phyloP scores from a whole-genome alignment of 192 early-diverging fungal genomes.

The Tieghemiomyces parasiticus region DNA sequence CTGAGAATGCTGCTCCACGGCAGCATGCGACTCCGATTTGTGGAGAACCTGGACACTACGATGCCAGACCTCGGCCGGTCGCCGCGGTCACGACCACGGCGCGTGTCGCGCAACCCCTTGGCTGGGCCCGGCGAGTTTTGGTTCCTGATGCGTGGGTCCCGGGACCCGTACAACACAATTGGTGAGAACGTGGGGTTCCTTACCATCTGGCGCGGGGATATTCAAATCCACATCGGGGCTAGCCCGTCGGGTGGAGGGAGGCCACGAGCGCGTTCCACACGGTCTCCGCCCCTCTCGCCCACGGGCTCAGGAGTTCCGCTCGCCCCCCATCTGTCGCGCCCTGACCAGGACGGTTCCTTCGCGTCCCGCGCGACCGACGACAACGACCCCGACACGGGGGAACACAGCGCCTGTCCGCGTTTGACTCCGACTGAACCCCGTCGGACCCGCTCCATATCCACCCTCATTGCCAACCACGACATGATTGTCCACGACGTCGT shows the following conservation, averaged over 20 bases:
- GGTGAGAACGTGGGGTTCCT: slow-evolving; percentile 1
- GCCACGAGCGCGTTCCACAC: no score
- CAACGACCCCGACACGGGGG: no score
- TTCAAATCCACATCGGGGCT: slow-evolving; percentile 10
- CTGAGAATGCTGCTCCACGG: slow-evolving; percentile 20
- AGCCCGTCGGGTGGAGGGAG: no score
- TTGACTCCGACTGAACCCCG: slow-evolving; percentile 8
- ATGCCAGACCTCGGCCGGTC: background rate
- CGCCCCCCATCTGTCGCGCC: no score
- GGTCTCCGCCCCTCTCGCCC: no score
- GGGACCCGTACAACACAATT: slow-evolving; percentile 4
- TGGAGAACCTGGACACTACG: background rate
- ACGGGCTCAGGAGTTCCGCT: no score
- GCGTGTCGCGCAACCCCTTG: background rate
- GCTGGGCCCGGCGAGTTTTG: slow-evolving; percentile 8
- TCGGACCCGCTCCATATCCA: slow-evolving; percentile 8
- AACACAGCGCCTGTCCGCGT: no score
- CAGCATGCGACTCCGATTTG: slow-evolving; percentile 2
- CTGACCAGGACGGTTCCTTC: no score
- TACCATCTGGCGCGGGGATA: slow-evolving; percentile 11
- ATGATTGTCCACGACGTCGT: slow-evolving; percentile 10
- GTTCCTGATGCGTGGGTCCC: slow-evolving; percentile 9
- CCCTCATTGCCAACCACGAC: slow-evolving; percentile 9
- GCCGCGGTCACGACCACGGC: background rate
- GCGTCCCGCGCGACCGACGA: no score